Evolutionary conservation across 805 yeast genomes (phyloP).

Genomic region (Zygosaccharomyces kombuchaensis): DNA sequence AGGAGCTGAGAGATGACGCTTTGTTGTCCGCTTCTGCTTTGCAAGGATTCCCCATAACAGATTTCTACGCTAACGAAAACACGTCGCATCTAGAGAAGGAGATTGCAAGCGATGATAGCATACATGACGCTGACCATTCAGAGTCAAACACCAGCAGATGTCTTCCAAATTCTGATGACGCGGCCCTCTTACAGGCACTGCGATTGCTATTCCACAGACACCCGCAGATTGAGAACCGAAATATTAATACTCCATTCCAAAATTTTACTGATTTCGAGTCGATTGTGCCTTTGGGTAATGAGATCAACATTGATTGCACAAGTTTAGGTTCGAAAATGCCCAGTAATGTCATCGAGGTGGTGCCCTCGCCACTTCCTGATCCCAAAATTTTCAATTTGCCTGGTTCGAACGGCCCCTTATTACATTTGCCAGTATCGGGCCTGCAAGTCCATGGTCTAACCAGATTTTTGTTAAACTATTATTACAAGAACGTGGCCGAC

Average conservation of each 20-base stretch:
- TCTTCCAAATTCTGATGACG: constrained; percentile 2
- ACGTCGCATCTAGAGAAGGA: constrained; percentile 1
- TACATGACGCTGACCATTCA: not conserved
- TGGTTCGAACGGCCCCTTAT: constrained; percentile 20
- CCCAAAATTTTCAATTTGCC: constrained; percentile 13
- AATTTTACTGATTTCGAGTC: not conserved
- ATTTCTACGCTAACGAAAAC: constrained; percentile 3
- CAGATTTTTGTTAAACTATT: constrained; percentile 65
- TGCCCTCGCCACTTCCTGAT: constrained; percentile 20
- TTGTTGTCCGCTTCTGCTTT: constrained; percentile 68
- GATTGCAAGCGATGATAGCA: not conserved
- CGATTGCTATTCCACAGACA: constrained; percentile 9
- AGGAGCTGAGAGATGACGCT: constrained; percentile 68
- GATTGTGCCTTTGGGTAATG: constrained; percentile 4
- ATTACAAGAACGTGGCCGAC: constrained; percentile 72
- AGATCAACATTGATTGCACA: constrained; percentile 7
- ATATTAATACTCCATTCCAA: not conserved
- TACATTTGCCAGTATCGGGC: constrained; percentile 55
- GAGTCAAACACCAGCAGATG: not conserved
- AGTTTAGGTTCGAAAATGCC: constrained; percentile 22
- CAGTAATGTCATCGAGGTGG: constrained; percentile 20
- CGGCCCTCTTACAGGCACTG: constrained; percentile 7
- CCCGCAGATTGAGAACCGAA: not conserved
- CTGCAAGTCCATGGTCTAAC: constrained; percentile 65
- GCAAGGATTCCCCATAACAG: constrained; percentile 24